These are phyloP conservation scores for Nidularia pulvinata DNA, from an alignment of 768 basidiomycete species.

Conservation along the genomic window DNA sequence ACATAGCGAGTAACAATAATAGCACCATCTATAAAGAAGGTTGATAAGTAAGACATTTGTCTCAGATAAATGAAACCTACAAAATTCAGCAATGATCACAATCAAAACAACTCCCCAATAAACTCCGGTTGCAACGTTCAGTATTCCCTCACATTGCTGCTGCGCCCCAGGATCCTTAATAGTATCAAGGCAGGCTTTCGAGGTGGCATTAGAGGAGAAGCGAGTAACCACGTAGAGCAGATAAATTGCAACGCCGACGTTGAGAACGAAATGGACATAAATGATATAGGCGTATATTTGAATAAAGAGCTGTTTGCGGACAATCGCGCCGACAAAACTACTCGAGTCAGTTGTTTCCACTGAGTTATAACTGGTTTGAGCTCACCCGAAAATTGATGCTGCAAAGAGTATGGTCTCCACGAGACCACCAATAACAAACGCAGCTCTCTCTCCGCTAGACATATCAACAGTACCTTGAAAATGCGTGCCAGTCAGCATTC, in stretches of 20 bases:
- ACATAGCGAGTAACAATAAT: slow-evolving; percentile 54
- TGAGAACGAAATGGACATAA: slow-evolving; percentile 57
- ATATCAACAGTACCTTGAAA: slow-evolving; percentile 29
- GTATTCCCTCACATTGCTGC: slow-evolving; percentile 41
- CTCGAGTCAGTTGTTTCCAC: slow-evolving; percentile 2
- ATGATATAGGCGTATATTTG: slow-evolving; percentile 55
- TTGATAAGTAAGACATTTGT: slow-evolving; percentile 1
- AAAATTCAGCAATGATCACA: slow-evolving; percentile 53
- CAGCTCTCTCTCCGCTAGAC: slow-evolving; percentile 27
- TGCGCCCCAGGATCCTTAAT: slow-evolving; percentile 37
- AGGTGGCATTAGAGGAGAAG: slow-evolving; percentile 38
- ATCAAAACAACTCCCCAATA: slow-evolving; percentile 41
- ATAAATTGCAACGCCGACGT: slow-evolving; percentile 49
- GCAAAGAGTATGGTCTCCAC: slow-evolving; percentile 53
- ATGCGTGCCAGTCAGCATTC: slow-evolving; percentile 1
- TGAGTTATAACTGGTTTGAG: background rate
- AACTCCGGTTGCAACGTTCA: slow-evolving; percentile 39
- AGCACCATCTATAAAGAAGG: slow-evolving; percentile 40
- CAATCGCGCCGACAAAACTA: slow-evolving; percentile 64
- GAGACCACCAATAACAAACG: slow-evolving; percentile 48
- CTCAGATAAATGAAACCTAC: slow-evolving; percentile 32
- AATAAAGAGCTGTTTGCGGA: slow-evolving; percentile 61
- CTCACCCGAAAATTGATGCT: slow-evolving; percentile 58
- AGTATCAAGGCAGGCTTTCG: slow-evolving; percentile 42
- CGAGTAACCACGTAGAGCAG: slow-evolving; percentile 49